phyloP scores from a whole-genome alignment of 352 stramenopile genomes.

The Globisporangium perplexum region DNA sequence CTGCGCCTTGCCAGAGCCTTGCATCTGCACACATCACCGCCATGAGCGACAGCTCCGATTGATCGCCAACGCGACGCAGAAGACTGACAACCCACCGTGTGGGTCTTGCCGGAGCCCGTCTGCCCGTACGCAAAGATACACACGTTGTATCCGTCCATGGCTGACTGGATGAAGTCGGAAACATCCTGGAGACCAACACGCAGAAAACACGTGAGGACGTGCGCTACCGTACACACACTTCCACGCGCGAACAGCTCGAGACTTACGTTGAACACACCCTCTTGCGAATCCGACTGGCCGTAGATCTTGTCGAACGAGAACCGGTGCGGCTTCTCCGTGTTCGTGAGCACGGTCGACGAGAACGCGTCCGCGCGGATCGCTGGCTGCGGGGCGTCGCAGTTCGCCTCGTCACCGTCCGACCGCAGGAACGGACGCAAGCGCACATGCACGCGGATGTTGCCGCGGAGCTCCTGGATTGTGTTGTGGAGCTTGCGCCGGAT shows the following conservation, averaged over 20 bases:
- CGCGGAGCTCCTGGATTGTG: slow-evolving; percentile 98
- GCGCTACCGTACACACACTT: not conserved
- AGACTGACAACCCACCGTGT: slow-evolving; percentile 56
- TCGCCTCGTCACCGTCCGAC: slow-evolving; percentile 64
- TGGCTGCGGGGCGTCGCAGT: slow-evolving; percentile 36
- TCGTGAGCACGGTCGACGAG: slow-evolving; percentile 65
- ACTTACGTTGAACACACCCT: slow-evolving; percentile 87
- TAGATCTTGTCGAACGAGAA: slow-evolving; percentile 99
- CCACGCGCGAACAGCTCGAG: not conserved
- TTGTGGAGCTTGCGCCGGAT: slow-evolving; percentile 97
- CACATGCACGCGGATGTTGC: slow-evolving; percentile 98
- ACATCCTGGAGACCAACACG: slow-evolving; percentile 52
- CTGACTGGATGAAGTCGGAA: slow-evolving; percentile 86
- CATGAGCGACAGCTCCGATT: not conserved
- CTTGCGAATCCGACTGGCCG: slow-evolving; percentile 91
- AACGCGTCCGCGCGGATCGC: slow-evolving; percentile 65
- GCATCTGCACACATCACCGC: slow-evolving; percentile 70
- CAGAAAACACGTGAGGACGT: not conserved
- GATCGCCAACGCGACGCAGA: not conserved
- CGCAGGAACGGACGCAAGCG: slow-evolving; percentile 90
- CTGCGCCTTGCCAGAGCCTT: slow-evolving; percentile 93
- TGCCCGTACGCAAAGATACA: slow-evolving; percentile 99
- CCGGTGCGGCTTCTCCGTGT: slow-evolving; percentile 62
- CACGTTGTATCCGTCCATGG: slow-evolving; percentile 98
- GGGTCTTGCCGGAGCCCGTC: slow-evolving; percentile 96